Evolutionary conservation across 352 stramenopile genomes (phyloP), one percentile per base, ranked within the genome.

Genomic region (Phytophthora cactorum): DNA sequence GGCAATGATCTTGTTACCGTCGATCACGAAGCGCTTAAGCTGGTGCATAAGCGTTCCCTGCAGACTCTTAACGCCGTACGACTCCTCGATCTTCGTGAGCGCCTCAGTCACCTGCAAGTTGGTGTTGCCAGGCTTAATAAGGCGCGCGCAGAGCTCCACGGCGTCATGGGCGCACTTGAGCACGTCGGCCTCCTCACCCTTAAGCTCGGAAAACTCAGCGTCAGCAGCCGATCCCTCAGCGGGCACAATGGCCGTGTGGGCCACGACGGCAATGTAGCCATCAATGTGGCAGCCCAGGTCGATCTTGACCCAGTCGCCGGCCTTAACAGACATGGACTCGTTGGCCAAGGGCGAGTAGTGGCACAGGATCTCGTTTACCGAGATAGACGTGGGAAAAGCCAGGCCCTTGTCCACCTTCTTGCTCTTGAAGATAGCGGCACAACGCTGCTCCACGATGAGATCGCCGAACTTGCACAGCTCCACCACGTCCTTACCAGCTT

Each of bases 261-360:
- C 98, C 11, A 97, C 97, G 7, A 99, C 95, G 17, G 98, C 97
- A 70, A 99, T 98, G 90, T 98, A 99, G 61, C 98, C 98, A 75
- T 99, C 98, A 73, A 99, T 98, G 89, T 99, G 98, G 79, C 97
- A 99, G 55, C 98, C 98, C 45, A 99, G 76, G 86, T 99, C 98
- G 66, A 96, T 95, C 77, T 96, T 96, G 67, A 96, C 89, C 87
- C 87, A 95, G 77, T 96, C 89, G 38, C 89, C 89, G 14, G 85
- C 89, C 78, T 93, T 79, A 28, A 96, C 66, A 34, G 43, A 66
- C 43, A 90, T 50, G 27, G 88, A 97, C 56, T 98, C 92, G 51
- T 72, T 92, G n/a, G 82, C 60, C 36, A 99, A 85, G 2, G 98
- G 98, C 52, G 96, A 99, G 81, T 93, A 97, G 85, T 99, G 98